These are phyloP conservation scores for Phytophthora constricta DNA, from an alignment of 352 stramenopile species.

Conservation along the genomic window DNA sequence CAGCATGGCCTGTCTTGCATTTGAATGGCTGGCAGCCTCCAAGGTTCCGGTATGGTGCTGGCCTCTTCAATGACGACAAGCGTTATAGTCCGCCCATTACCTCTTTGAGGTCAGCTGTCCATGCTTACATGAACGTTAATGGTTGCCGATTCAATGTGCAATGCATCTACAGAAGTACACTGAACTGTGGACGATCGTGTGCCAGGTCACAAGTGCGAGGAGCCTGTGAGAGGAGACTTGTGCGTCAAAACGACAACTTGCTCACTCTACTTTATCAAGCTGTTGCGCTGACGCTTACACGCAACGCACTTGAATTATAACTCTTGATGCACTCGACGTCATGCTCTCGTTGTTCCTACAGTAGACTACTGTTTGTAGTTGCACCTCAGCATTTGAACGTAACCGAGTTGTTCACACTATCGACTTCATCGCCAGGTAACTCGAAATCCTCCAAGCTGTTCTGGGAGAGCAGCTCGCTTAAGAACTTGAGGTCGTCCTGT, in stretches of 20 bases:
- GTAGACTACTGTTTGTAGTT: too few relatives aligned
- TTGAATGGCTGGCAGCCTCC: not conserved
- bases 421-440: not conserved
- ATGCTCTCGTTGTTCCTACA: not conserved
- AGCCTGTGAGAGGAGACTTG: too few relatives aligned
- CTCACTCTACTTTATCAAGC: too few relatives aligned
- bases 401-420: not conserved
- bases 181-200: too few relatives aligned
- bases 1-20: not conserved
- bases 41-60: slow-evolving; percentile 3
- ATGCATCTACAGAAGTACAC: too few relatives aligned
- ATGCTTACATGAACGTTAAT: too few relatives aligned
- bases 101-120: too few relatives aligned
- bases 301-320: not conserved
- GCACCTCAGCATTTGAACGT: not conserved
- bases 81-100: too few relatives aligned
- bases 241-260: too few relatives aligned
- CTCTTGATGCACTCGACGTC: not conserved
- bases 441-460: slow-evolving; percentile 32
- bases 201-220: too few relatives aligned
- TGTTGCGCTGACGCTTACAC: too few relatives aligned
- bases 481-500: slow-evolving; percentile 30
- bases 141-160: too few relatives aligned
- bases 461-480: slow-evolving; percentile 28
- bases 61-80: not conserved